Percentiles rank a stretch among this genome's conserved stretches.
Conservation (phyloP, 441 rosid genomes). For the Erodium texanum region DNA sequence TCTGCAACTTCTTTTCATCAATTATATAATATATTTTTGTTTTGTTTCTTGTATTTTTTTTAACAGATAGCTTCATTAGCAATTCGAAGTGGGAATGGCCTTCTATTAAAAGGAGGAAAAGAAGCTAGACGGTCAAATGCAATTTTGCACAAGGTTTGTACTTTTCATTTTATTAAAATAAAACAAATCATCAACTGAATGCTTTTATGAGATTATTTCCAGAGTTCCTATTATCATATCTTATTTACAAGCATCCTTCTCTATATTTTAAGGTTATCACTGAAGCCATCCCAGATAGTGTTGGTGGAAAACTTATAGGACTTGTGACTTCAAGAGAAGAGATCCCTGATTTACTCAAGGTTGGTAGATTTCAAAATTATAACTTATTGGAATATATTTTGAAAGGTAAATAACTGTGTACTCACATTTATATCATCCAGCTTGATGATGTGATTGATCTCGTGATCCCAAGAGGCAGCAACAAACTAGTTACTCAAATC, state of each 20-base stretch:
- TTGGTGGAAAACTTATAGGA: slow-evolving; percentile 78
- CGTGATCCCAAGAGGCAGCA: slow-evolving; percentile 99
- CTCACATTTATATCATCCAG: slow-evolving; percentile 37
- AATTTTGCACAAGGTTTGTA: slow-evolving; percentile 72
- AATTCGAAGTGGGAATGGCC: slow-evolving; percentile 90
- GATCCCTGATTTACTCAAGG: slow-evolving; percentile 95
- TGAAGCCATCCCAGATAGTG: slow-evolving; percentile 65
- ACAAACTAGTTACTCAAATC: slow-evolving; percentile 83
- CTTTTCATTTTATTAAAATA: neutral
- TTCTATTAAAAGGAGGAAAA: slow-evolving; percentile 90
- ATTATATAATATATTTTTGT: neutral
- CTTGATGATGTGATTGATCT: slow-evolving; percentile 98
- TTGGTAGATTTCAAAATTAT: slow-evolving; percentile 22
- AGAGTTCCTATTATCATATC: slow-evolving; percentile 6
- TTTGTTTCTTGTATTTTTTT: slow-evolving; percentile 22
- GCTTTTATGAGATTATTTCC: neutral
- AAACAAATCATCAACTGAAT: neutral
- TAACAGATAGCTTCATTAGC: slow-evolving; percentile 90
- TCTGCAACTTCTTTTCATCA: neutral
- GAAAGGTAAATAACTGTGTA: neutral
- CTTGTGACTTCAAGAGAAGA: slow-evolving; percentile 93
- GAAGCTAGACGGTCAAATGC: slow-evolving; percentile 92
- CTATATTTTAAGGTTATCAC: slow-evolving; percentile 56
- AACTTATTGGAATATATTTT: too few relatives aligned
- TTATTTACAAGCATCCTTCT: neutral